Conservation (phyloP, 106 monocot genomes). For the Vanilla planifolia region DNA sequence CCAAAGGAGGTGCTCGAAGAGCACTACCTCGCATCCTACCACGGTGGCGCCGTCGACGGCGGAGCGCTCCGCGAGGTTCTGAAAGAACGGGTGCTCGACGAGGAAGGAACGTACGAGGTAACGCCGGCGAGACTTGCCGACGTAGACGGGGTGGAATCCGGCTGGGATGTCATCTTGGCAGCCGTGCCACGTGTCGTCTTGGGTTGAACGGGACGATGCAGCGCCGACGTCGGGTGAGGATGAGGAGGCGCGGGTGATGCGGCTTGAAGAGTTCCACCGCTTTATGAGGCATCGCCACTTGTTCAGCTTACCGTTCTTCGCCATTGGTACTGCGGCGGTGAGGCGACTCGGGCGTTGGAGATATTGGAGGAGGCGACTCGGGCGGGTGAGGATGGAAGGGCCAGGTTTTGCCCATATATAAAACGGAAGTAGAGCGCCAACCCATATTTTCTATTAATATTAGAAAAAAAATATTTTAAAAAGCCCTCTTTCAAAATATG, state of each 20-base stretch:
- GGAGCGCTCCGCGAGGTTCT: constrained; percentile 28
- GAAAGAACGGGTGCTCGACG: constrained; percentile 39
- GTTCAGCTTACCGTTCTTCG: constrained; percentile 35
- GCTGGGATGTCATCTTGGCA: constrained; percentile 28
- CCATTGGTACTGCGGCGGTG: no score
- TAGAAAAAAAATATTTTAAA: no score
- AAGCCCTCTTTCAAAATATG: no score
- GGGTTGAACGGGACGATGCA: neutral
- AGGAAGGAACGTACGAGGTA: constrained; percentile 38
- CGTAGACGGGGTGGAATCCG: constrained; percentile 49
- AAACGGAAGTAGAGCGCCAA: no score
- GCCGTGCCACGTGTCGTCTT: constrained; percentile 12
- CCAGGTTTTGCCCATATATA: no score
- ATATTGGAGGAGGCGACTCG: no score
- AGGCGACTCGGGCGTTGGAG: no score
- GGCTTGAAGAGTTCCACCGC: constrained; percentile 46
- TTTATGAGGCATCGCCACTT: constrained; percentile 75
- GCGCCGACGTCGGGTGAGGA: neutral
- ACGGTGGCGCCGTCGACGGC: constrained; percentile 10
- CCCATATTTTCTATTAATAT: no score
- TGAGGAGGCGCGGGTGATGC: constrained; percentile 5
- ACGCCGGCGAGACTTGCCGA: constrained; percentile 57
- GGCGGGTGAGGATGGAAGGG: no score
- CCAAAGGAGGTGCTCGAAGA: constrained; percentile 70
- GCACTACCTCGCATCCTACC: constrained; percentile 61